phyloP scores from a whole-genome alignment of 2,329 filamentous ascomycete genomes.

The Ceratocystis lukuohia region DNA sequence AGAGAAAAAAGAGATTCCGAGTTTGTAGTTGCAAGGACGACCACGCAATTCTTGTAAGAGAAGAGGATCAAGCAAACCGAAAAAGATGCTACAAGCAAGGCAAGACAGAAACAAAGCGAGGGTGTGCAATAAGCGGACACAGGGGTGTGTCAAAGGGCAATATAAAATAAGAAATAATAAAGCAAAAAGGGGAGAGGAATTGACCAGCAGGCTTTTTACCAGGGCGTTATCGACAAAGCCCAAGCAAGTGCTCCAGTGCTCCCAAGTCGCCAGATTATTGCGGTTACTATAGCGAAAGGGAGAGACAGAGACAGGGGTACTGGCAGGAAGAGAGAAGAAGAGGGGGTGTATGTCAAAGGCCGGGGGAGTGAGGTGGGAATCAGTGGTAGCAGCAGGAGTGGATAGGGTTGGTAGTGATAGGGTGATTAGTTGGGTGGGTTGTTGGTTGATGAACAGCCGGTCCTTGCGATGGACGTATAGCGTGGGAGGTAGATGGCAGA shows the following conservation, averaged over 20 bases:
- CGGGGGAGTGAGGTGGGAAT: neutral
- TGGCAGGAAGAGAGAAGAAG: neutral
- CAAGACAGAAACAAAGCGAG: constrained; percentile 1
- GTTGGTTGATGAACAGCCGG: neutral
- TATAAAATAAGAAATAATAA: neutral
- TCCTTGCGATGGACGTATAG: neutral
- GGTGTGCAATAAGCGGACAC: neutral
- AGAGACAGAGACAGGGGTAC: neutral
- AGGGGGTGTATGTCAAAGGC: neutral
- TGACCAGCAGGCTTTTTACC: neutral
- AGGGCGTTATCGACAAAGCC: neutral
- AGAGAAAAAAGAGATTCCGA: neutral
- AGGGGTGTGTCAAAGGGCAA: neutral
- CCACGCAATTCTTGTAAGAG: constrained; percentile 12
- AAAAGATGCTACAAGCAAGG: constrained; percentile 9
- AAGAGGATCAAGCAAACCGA: constrained; percentile 14
- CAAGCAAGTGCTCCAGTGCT: neutral
- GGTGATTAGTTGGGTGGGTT: neutral
- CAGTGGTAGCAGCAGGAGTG: no score
- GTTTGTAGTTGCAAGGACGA: neutral
- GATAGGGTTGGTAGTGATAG: neutral
- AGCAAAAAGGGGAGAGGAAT: neutral
- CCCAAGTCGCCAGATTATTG: no score
- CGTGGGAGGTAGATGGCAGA: neutral
- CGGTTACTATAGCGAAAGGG: constrained; percentile 2